Percentiles rank a stretch among this genome's conserved stretches.
phyloP scores from a whole-genome alignment of 371 early-diverging fungal species.

The Blakeslea trispora region DNA sequence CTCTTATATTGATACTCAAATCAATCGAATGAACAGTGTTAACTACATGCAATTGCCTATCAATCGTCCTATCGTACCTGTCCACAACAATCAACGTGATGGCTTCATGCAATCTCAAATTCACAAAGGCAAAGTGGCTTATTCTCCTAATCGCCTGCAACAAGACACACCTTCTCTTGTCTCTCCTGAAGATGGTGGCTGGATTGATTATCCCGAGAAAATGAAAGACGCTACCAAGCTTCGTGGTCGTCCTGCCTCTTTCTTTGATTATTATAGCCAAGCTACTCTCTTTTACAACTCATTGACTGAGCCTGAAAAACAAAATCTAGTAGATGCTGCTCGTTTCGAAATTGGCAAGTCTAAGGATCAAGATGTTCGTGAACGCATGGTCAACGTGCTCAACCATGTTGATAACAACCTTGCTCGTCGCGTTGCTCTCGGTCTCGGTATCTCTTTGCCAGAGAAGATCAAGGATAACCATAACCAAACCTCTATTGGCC shows the following conservation, averaged over 20 bases:
- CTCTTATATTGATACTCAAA: constrained; percentile 56
- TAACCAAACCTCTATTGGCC: constrained; percentile 21
- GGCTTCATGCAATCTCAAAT: constrained; percentile 37
- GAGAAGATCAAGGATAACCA: constrained; percentile 26
- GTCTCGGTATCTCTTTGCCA: constrained; percentile 32
- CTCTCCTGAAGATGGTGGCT: constrained; percentile 14
- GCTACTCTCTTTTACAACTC: constrained; percentile 47
- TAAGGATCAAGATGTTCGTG: constrained; percentile 28
- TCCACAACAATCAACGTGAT: constrained; percentile 58
- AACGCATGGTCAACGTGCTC: constrained; percentile 35
- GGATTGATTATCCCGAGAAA: constrained; percentile 20
- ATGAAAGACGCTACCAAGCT: constrained; percentile 16
- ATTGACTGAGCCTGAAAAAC: constrained; percentile 36
- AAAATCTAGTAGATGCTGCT: constrained; percentile 40
- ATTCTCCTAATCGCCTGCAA: constrained; percentile 23
- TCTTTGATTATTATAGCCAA: constrained; percentile 47
- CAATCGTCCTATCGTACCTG: constrained; percentile 44
- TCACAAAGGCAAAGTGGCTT: constrained; percentile 20
- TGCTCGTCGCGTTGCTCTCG: constrained; percentile 42
- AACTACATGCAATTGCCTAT: constrained; percentile 59
- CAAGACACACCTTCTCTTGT: constrained; percentile 21
- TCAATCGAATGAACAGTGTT: constrained; percentile 46
- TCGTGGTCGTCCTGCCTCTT: constrained; percentile 28
- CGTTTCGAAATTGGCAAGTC: constrained; percentile 48
- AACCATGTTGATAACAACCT: constrained; percentile 45